phyloP scores from a whole-genome alignment of 2,329 filamentous ascomycete species.

The Teratosphaeriaceae sp. region DNA sequence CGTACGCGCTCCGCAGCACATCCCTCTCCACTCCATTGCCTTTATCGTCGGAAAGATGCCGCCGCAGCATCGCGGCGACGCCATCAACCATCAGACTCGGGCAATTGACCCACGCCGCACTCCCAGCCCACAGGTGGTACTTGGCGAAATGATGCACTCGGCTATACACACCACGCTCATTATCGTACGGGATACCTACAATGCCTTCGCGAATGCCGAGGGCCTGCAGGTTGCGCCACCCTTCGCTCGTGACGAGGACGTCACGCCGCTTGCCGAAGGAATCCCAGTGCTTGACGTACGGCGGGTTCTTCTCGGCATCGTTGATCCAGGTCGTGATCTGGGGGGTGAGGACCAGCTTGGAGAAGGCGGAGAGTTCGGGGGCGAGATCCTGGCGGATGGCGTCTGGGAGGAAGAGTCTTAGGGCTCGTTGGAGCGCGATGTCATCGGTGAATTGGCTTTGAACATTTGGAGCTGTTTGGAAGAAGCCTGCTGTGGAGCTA shows the following conservation, averaged over 20 bases:
- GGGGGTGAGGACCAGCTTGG: conserved; percentile 47
- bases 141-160: conserved; percentile 55
- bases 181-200: conserved; percentile 55
- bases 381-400: conserved; percentile 3
- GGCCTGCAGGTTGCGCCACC: conserved; percentile 58
- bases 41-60: conserved; percentile 5
- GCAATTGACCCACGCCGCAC: conserved; percentile 56
- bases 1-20: conserved; percentile 31
- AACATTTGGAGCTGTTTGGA: conserved; percentile 10
- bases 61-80: conserved; percentile 41
- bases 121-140: conserved; percentile 53
- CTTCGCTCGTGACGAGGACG: conserved; percentile 57
- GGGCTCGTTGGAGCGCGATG: conserved; percentile 8
- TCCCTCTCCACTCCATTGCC: not conserved
- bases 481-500: conserved; percentile 14
- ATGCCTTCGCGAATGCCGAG: conserved; percentile 55
- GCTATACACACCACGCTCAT: conserved; percentile 43
- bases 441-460: conserved; percentile 11
- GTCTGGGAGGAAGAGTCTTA: conserved; percentile 37
- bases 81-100: conserved; percentile 63
- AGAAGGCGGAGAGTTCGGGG: conserved; percentile 32
- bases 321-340: conserved; percentile 50
- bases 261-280: conserved; percentile 55
- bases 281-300: conserved; percentile 53
- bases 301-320: conserved; percentile 60